A percentile compares a stretch with the other conserved stretches of the same genome.
phyloP scores from a whole-genome alignment of 768 basidiomycete genomes.

The Tricholoma flavovirens region DNA sequence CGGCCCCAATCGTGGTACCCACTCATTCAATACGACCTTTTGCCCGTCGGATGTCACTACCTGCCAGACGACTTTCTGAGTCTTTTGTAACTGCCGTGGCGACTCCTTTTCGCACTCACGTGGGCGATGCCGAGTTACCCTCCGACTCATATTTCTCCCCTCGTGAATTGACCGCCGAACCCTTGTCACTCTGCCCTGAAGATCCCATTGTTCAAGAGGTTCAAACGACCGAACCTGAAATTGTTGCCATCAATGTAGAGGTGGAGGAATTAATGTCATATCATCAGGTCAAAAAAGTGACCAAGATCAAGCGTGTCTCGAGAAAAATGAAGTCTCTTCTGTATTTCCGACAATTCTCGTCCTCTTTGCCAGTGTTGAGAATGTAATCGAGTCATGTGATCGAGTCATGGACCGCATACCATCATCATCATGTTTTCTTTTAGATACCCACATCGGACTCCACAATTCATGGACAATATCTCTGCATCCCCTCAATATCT shows the following conservation, averaged over 20 bases:
- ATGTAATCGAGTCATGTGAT: not conserved
- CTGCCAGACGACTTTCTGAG: slow-evolving; percentile 1
- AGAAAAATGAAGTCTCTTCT: slow-evolving; percentile 2
- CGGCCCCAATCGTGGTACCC: not conserved
- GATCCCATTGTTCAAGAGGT: not conserved
- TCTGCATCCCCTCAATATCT: not conserved
- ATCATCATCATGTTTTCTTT: too few species aligned
- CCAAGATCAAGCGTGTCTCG: not conserved
- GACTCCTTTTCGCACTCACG: not conserved
- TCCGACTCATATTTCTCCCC: not conserved
- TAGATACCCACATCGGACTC: not conserved
- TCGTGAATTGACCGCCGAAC: not conserved
- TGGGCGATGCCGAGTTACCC: not conserved
- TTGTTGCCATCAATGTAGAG: not conserved
- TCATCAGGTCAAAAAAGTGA: not conserved
- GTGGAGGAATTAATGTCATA: not conserved
- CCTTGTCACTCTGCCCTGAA: not conserved
- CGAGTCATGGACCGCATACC: not conserved
- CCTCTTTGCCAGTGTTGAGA: not conserved
- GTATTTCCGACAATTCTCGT: not conserved
- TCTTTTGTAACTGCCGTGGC: not conserved
- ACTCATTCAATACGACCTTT: not conserved
- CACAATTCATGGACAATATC: not conserved
- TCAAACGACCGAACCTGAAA: not conserved
- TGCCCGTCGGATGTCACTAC: not conserved